Conservation (phyloP, 768 basidiomycete genomes). For the Pilatotrama ljubarskyi region DNA sequence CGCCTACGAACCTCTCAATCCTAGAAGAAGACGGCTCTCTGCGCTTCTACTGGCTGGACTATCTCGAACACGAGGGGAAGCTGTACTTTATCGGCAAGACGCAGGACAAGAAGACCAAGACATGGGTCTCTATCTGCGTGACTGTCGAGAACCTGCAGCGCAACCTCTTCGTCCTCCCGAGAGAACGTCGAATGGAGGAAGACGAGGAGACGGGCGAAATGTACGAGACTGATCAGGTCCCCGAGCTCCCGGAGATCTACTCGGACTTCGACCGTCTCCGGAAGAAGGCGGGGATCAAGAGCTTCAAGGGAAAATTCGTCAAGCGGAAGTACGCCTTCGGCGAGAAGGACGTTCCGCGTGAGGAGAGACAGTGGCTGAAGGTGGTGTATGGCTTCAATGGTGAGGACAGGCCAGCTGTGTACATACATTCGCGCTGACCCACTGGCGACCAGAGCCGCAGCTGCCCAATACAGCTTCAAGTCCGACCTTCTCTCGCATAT, state of each 20-base stretch:
- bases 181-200: slow-evolving; percentile 58
- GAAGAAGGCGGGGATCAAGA: slow-evolving; percentile 63
- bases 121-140: slow-evolving; percentile 85
- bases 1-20: slow-evolving; percentile 48
- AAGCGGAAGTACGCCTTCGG: slow-evolving; percentile 92
- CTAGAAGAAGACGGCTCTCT: slow-evolving; percentile 84
- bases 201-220: slow-evolving; percentile 60
- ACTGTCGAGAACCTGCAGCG: slow-evolving; percentile 84
- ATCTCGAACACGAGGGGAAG: slow-evolving; percentile 81
- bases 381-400: slow-evolving; percentile 89
- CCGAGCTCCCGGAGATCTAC: slow-evolving; percentile 70
- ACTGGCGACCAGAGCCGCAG: slow-evolving; percentile 54
- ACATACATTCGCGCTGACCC: background rate
- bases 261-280: slow-evolving; percentile 82
- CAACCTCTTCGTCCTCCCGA: slow-evolving; percentile 87
- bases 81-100: slow-evolving; percentile 92
- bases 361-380: slow-evolving; percentile 87
- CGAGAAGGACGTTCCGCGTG: slow-evolving; percentile 75
- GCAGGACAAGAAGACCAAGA: slow-evolving; percentile 66
- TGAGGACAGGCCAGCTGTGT: slow-evolving; percentile 34
- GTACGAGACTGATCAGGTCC: slow-evolving; percentile 73
- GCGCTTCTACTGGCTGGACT: slow-evolving; percentile 95
- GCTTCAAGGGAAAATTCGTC: slow-evolving; percentile 83
- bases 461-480: slow-evolving; percentile 74
- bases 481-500: slow-evolving; percentile 82